phyloP scores from a whole-genome alignment of 129 eudicot genomes.

The Kitagawia praeruptora region DNA sequence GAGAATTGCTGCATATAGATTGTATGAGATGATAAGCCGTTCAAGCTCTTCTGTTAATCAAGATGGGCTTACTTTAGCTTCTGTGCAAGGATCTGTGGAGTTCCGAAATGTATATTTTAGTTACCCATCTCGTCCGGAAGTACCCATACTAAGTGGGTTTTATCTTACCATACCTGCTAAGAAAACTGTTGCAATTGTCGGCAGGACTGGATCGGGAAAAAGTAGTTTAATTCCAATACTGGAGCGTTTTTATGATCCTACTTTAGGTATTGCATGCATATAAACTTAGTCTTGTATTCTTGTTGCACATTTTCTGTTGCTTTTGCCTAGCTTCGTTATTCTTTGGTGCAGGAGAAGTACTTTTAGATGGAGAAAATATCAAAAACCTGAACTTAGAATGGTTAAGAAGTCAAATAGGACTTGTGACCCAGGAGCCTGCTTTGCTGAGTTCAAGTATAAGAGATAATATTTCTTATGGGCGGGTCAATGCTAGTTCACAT shows the following conservation, averaged over 20 bases:
- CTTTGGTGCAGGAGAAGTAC: conserved; percentile 42
- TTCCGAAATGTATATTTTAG: conserved; percentile 49
- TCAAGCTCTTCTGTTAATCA: conserved; percentile 26
- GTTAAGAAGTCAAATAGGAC: conserved; percentile 56
- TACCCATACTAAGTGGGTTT: conserved; percentile 41
- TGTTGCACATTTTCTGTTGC: neutral
- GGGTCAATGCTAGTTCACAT: conserved; percentile 27
- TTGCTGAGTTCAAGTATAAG: conserved; percentile 39
- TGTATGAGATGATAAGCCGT: conserved; percentile 52
- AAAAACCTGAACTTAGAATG: conserved; percentile 46
- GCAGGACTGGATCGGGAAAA: conserved; percentile 61
- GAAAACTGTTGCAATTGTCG: conserved; percentile 49
- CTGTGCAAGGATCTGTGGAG: conserved; percentile 54
- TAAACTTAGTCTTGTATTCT: neutral
- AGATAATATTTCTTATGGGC: conserved; percentile 57
- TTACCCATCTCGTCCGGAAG: conserved; percentile 41
- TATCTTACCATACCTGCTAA: conserved; percentile 52
- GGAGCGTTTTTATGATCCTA: conserved; percentile 60
- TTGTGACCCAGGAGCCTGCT: conserved; percentile 54
- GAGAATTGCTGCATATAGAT: conserved; percentile 58
- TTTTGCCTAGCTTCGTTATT: neutral
- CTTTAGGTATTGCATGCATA: conserved; percentile 28
- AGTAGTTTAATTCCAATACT: conserved; percentile 48
- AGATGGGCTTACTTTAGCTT: conserved; percentile 38
- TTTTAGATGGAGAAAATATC: conserved; percentile 50